phyloP scores from a whole-genome alignment of 495 filamentous ascomycete species.

The Usnea hakonensis region DNA sequence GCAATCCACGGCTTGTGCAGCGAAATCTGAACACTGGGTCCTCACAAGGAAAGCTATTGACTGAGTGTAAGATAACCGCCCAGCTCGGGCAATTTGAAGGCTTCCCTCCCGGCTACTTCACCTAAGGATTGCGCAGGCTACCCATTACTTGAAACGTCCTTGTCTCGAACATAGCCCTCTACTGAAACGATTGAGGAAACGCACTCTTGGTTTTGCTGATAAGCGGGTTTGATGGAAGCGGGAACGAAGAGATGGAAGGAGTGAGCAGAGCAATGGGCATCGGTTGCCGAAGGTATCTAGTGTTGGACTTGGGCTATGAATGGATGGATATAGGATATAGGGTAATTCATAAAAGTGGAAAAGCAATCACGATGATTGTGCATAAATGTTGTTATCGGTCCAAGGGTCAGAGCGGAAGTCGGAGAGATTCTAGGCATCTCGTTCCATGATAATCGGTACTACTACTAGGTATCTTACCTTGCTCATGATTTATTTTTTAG shows the following conservation, averaged over 20 bases:
- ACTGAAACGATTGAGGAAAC: slow-evolving; percentile 1
- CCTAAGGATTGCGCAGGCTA: slow-evolving; percentile 13
- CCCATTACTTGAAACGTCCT: slow-evolving; percentile 8
- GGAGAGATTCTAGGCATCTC: slow-evolving; percentile 13
- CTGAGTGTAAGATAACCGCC: slow-evolving; percentile 9
- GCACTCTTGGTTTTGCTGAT: background rate
- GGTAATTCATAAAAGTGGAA: background rate
- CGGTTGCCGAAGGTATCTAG: background rate
- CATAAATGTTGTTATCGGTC: slow-evolving; percentile 6
- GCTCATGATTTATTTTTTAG: no score
- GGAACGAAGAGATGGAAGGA: no score
- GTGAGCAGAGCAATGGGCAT: no score
- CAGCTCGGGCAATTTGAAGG: background rate
- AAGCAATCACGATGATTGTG: background rate
- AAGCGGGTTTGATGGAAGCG: no score
- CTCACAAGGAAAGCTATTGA: background rate
- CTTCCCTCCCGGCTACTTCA: background rate
- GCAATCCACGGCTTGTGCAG: background rate
- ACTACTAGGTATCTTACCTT: no score
- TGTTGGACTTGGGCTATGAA: background rate
- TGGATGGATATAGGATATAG: slow-evolving; percentile 3
- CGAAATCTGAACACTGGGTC: background rate
- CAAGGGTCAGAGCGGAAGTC: slow-evolving; percentile 20
- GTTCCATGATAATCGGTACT: background rate
- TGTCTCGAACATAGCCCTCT: slow-evolving; percentile 5